phyloP scores from a whole-genome alignment of 192 early-diverging fungal species.

The Coemansia erecta region DNA sequence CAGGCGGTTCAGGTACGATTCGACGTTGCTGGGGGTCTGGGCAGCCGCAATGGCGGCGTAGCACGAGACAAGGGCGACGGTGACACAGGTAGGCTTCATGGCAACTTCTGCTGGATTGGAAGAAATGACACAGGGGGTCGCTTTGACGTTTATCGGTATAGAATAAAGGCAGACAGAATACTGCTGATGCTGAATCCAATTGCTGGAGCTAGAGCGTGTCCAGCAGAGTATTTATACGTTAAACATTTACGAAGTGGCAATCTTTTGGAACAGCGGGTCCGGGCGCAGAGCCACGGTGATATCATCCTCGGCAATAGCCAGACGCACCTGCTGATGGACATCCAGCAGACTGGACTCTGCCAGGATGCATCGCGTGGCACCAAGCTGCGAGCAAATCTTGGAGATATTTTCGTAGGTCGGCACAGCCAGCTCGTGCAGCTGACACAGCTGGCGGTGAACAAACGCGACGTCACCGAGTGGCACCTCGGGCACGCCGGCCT shows the following conservation, averaged over 20 bases:
- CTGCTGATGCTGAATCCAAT: not conserved
- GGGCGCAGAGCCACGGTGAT: conserved; percentile 70
- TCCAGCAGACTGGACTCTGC: conserved; percentile 67
- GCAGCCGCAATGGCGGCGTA: conserved; percentile 9
- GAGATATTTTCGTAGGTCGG: conserved; percentile 63
- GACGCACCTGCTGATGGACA: conserved; percentile 63
- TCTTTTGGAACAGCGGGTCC: conserved; percentile 61
- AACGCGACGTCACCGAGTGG: conserved; percentile 71
- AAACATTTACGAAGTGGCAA: conserved; percentile 29
- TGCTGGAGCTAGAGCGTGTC: not conserved
- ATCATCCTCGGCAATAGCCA: conserved; percentile 76
- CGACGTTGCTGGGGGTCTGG: conserved; percentile 4
- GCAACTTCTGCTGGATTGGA: not conserved
- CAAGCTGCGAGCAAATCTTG: conserved; percentile 63
- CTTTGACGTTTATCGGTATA: too few species aligned
- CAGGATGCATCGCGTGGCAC: conserved; percentile 60
- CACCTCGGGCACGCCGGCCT: conserved; percentile 69
- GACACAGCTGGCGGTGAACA: conserved; percentile 66
- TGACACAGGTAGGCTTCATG: conserved; percentile 1
- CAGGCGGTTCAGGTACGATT: conserved; percentile 14
- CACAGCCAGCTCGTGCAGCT: conserved; percentile 58
- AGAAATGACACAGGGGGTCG: too few species aligned
- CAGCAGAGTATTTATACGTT: not conserved
- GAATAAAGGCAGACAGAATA: not conserved
- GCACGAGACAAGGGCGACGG: conserved; percentile 1